Base-by-base conservation (phyloP, 805 yeast genomes). In the Kurtzmaniella cleridarum region DNA sequence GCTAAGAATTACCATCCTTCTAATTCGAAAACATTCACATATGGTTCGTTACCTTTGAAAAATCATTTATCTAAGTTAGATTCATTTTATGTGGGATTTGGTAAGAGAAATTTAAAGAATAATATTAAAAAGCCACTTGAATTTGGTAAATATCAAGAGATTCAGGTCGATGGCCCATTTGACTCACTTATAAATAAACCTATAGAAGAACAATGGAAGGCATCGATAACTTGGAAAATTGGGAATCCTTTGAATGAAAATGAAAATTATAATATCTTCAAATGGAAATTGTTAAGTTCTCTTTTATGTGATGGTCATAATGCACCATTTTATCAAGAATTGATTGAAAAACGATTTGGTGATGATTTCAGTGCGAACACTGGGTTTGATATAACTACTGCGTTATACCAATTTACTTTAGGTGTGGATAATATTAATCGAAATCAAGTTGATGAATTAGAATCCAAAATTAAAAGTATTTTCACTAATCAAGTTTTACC, bases 261-360 rank as follows among this genome's bases (percentile, higher is more conserved):
- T 2, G 55, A 50, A 35, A 69, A 73, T 8, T 83, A 84, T 51
- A 82, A 79, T 38, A 67, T 88, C 0, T 84, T 90, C 56, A 71
- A 84, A 33, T 68, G 89, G 71, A 82, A 81, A 41, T 65, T 89
- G 8, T 62, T 89, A 35, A 77, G 85, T 15, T 75, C 81, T 17
- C 64, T 93, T 38, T 66, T 93, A 27, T 76, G 82, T 47, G 96
- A 87, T 55, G 98, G 98, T 2, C 98, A 91, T 54, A 84, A 93
- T 10, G 83, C 98, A 5, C 91, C 95, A 5, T 69, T 93, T 40
- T 87, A 90, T 59, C 87, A 89, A 59, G 76, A 77, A n/a, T 66
- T 93, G 40, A 84, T 93, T 40, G 98, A 93, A 57, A 62, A 84
- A 1, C 93, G 91, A 1, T 55, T 81, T 27, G 98, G 93, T 31